These are phyloP conservation scores for Phanerodontia chrysosporium DNA, from an alignment of 768 basidiomycete genomes.

Conservation along the genomic window DNA sequence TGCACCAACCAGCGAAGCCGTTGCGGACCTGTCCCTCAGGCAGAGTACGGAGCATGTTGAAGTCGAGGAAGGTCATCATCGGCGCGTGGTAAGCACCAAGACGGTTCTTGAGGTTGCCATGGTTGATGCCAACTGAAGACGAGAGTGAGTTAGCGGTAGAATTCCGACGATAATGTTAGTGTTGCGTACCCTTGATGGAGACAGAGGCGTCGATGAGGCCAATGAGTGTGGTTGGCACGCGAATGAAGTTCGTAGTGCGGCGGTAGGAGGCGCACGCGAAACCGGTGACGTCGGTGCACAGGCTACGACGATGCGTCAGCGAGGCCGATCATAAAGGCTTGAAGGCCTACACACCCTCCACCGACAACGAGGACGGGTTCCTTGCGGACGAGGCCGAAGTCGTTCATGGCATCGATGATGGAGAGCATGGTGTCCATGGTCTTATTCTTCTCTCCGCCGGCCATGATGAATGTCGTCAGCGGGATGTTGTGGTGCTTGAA, in stretches of 20 bases:
- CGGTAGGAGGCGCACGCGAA: constrained; percentile 17
- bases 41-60: constrained; percentile 17
- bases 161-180: background rate
- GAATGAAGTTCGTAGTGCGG: constrained; percentile 16
- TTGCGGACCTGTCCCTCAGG: constrained; percentile 16
- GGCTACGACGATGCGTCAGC: background rate
- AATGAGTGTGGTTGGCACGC: constrained; percentile 17
- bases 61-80: constrained; percentile 16
- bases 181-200: constrained; percentile 13
- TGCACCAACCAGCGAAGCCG: constrained; percentile 13
- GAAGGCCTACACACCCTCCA: constrained; percentile 8
- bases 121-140: constrained; percentile 15
- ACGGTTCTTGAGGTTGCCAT: constrained; percentile 18
- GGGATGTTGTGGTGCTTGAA: constrained; percentile 15
- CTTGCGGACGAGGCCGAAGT: constrained; percentile 17
- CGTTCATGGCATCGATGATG: constrained; percentile 17
- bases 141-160: background rate
- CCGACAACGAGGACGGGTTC: constrained; percentile 17
- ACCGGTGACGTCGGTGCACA: constrained; percentile 17
- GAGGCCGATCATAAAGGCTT: background rate
- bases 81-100: constrained; percentile 18
- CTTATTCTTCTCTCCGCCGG: constrained; percentile 19
- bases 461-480: constrained; percentile 16
- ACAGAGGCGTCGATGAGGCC: constrained; percentile 17
- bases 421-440: constrained; percentile 18